Evolutionary conservation across 2,329 filamentous ascomycete species (phyloP).

Genomic region (Plectosphaerella sp.): DNA sequence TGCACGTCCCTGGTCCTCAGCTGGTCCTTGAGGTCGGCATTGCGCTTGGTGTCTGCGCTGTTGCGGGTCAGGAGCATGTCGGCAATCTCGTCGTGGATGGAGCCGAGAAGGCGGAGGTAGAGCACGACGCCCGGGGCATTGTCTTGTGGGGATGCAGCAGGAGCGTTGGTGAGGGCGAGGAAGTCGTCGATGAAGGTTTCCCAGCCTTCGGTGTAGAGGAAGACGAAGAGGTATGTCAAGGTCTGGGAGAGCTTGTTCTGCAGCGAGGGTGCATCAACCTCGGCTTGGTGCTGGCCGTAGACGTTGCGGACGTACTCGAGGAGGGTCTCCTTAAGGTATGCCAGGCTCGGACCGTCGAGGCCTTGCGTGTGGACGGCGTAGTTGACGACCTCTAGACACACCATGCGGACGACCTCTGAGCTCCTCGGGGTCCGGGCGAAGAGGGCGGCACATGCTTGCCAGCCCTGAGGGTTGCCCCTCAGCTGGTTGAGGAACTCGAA

Average conservation of each 20-base stretch:
- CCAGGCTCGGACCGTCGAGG: slow-evolving; percentile 68
- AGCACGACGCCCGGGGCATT: slow-evolving; percentile 76
- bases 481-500: slow-evolving; percentile 77
- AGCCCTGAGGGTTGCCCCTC: slow-evolving; percentile 75
- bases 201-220: slow-evolving; percentile 83
- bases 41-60: slow-evolving; percentile 74
- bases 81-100: slow-evolving; percentile 95
- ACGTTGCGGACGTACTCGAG: slow-evolving; percentile 74
- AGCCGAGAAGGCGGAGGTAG: slow-evolving; percentile 82
- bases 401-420: slow-evolving; percentile 81
- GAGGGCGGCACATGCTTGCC: slow-evolving; percentile 83
- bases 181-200: slow-evolving; percentile 89
- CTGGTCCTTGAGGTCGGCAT: slow-evolving; percentile 86
- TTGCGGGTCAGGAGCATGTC: slow-evolving; percentile 82
- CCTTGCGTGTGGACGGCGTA: slow-evolving; percentile 78
- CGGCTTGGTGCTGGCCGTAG: slow-evolving; percentile 59
- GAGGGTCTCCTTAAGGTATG: slow-evolving; percentile 74
- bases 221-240: slow-evolving; percentile 87
- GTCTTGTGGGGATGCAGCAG: slow-evolving; percentile 55
- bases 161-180: slow-evolving; percentile 64
- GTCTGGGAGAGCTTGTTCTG: slow-evolving; percentile 98
- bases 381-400: slow-evolving; percentile 89
- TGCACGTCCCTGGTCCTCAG: slow-evolving; percentile 82
- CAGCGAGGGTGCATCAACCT: slow-evolving; percentile 68
- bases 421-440: slow-evolving; percentile 75